Conservation (phyloP, 495 filamentous ascomycete genomes). For the Choiromyces venosus region DNA sequence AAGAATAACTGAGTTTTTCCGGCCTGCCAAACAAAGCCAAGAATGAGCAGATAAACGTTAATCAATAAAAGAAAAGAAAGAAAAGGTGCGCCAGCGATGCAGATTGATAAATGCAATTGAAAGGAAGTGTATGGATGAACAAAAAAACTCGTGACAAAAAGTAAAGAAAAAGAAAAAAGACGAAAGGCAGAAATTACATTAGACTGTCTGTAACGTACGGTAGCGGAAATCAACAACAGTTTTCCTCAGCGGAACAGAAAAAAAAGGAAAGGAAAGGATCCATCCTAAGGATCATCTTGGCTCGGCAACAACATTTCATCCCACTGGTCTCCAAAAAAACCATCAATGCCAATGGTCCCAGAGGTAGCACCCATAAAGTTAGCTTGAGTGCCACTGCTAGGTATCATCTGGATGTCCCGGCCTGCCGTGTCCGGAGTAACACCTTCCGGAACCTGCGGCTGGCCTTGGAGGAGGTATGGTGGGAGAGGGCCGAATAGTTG, state of each 20-base stretch:
- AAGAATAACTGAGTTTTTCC: too few species aligned
- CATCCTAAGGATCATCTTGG: not conserved
- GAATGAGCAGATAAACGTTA: conserved; percentile 3
- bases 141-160: conserved; percentile 1
- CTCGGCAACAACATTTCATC: conserved; percentile 32
- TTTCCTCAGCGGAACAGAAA: conserved; percentile 1
- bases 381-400: conserved; percentile 14
- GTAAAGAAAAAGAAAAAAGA: conserved; percentile 6
- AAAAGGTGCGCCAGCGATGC: conserved; percentile 8
- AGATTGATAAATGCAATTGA: not conserved
- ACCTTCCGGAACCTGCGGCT: conserved; percentile 25
- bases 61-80: conserved; percentile 12
- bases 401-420: conserved; percentile 5
- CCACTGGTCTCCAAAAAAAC: conserved; percentile 40
- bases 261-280: conserved; percentile 18
- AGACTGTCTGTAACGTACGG: not conserved
- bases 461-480: conserved; percentile 50
- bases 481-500: conserved; percentile 54
- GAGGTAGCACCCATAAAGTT: conserved; percentile 24
- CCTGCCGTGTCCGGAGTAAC: not conserved
- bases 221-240: not conserved
- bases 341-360: conserved; percentile 27
- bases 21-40: too few species aligned
- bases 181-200: conserved; percentile 5
- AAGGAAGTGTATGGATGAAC: conserved; percentile 8